Evolutionary conservation across 768 basidiomycete genomes (phyloP).

Genomic region (Termitomyces sp.): DNA sequence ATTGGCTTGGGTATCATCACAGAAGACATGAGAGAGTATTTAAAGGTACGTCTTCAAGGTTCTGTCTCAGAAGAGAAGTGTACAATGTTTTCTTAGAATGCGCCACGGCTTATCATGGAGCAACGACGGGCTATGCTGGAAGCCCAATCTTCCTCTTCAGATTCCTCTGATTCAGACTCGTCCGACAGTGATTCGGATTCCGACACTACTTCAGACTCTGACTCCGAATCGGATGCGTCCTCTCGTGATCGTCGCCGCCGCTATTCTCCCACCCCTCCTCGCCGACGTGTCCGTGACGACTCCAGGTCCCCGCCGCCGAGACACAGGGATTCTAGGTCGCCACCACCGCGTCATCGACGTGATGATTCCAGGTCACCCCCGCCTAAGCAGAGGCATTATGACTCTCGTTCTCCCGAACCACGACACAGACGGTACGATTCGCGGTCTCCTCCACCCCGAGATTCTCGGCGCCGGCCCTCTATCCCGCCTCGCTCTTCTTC

Average conservation of each 20-base stretch:
- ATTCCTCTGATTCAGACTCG: slow-evolving; percentile 33
- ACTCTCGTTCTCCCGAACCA: slow-evolving; percentile 4
- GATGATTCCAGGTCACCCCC: slow-evolving; percentile 20
- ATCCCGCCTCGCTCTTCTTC: slow-evolving; percentile 10
- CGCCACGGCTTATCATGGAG: slow-evolving; percentile 89
- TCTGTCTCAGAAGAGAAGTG: background rate
- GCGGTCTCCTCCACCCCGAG: slow-evolving; percentile 18
- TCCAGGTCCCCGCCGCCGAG: slow-evolving; percentile 16
- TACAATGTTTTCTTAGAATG: slow-evolving; percentile 53
- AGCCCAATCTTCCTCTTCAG: slow-evolving; percentile 41
- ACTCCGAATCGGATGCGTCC: slow-evolving; percentile 15
- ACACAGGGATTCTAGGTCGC: slow-evolving; percentile 1
- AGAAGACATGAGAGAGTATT: slow-evolving; percentile 94
- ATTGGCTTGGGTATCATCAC: slow-evolving; percentile 88
- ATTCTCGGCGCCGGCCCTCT: slow-evolving; percentile 6
- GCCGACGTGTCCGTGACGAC: slow-evolving; percentile 14
- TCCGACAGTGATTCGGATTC: slow-evolving; percentile 21
- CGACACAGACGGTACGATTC: slow-evolving; percentile 16
- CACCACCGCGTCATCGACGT: slow-evolving; percentile 11
- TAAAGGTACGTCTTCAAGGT: slow-evolving; percentile 58
- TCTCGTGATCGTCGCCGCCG: slow-evolving; percentile 18
- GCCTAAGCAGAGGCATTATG: slow-evolving; percentile 5
- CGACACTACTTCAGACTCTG: slow-evolving; percentile 17
- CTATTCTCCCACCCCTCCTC: slow-evolving; percentile 21
- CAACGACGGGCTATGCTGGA: slow-evolving; percentile 86